Evolutionary conservation across 2,329 filamentous ascomycete genomes (phyloP).

Genomic region (Talaromyces sp.): DNA sequence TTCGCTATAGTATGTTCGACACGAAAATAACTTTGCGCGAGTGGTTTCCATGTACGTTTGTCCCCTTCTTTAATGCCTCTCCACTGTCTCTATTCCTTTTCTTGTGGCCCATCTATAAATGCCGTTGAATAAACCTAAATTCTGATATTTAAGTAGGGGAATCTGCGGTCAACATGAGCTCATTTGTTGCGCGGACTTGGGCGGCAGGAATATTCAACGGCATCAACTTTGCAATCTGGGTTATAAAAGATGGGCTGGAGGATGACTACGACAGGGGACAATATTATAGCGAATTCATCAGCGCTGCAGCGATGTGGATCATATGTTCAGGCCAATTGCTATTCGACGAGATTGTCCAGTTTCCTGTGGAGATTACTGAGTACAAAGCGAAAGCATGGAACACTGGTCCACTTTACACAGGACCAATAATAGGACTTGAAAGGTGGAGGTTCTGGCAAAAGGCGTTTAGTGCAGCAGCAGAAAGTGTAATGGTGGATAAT

Average conservation of each 20-base stretch:
- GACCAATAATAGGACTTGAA: constrained; percentile 2
- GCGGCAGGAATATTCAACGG: neutral
- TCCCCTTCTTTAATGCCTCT: no score
- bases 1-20: neutral
- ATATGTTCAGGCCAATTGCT: constrained; percentile 10
- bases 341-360: neutral
- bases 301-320: constrained; percentile 8
- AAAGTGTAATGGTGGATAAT: neutral
- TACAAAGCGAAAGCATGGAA: neutral
- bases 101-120: neutral
- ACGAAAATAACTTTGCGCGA: neutral
- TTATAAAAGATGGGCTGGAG: neutral
- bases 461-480: constrained; percentile 3
- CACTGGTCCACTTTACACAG: neutral
- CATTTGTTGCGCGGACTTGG: neutral
- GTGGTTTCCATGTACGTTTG: neutral
- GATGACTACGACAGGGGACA: neutral
- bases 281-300: neutral
- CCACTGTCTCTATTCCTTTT: no score
- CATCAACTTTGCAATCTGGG: neutral
- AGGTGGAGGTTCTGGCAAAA: constrained; percentile 11
- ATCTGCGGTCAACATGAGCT: neutral
- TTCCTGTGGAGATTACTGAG: neutral
- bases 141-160: neutral
- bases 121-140: neutral